These are phyloP conservation scores for Monotropa hypopitys DNA, from an alignment of 179 eudicot genomes.

Conservation along the genomic window DNA sequence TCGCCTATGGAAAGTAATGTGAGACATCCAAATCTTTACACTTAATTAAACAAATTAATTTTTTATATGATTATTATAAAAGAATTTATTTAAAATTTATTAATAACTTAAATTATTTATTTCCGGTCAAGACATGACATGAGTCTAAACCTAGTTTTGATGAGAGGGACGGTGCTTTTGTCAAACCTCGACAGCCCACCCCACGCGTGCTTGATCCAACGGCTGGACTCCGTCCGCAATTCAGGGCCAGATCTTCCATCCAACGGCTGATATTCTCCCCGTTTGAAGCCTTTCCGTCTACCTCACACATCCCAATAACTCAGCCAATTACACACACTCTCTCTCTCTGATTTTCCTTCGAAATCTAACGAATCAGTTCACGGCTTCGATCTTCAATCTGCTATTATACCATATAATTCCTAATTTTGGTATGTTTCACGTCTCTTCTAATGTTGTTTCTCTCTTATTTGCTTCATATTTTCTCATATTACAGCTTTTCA, in stretches of 20 bases:
- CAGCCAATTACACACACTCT: not conserved
- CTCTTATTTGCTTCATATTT: not conserved
- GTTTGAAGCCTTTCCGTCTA: slow-evolving; percentile 24
- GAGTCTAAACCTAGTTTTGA: not conserved
- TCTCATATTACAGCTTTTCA: not conserved
- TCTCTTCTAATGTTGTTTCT: not conserved
- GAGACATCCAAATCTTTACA: no score
- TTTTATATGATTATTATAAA: no score
- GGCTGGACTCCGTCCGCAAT: slow-evolving; percentile 16
- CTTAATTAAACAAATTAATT: no score
- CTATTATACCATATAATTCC: not conserved
- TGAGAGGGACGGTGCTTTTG: slow-evolving; percentile 15
- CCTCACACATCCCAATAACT: slow-evolving; percentile 4
- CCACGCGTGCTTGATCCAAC: slow-evolving; percentile 64
- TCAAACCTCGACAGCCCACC: slow-evolving; percentile 34
- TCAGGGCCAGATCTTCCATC: slow-evolving; percentile 26
- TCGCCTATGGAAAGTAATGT: no score
- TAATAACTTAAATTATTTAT: no score
- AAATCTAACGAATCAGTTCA: not conserved
- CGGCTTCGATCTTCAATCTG: not conserved
- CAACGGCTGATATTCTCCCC: slow-evolving; percentile 26
- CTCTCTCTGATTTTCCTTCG: not conserved
- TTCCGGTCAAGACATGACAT: no score
- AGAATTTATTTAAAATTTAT: no score
- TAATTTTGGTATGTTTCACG: not conserved